Conservation (phyloP, 23 red algal genomes). For the Gracilaria gracilis region DNA sequence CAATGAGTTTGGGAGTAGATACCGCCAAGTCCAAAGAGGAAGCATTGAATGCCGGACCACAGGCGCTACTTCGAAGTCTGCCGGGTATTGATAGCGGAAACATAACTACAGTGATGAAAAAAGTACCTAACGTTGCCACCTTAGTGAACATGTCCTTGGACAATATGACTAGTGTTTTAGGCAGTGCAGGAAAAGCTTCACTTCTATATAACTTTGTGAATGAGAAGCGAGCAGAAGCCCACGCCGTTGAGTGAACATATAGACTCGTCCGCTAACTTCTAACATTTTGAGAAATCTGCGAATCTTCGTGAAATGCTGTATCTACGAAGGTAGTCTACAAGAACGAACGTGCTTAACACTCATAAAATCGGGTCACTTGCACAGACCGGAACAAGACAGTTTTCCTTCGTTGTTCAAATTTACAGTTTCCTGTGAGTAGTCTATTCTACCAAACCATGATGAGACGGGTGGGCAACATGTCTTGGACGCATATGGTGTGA, state of each 20-base stretch:
- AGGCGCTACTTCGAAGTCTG: conserved; percentile 66
- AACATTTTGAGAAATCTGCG: background rate
- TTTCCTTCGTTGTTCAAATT: conserved; percentile 3
- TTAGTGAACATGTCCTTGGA: conserved; percentile 56
- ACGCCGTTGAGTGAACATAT: background rate
- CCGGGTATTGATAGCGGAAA: conserved; percentile 77
- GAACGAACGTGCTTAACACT: background rate
- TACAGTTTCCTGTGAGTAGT: background rate
- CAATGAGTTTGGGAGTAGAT: conserved; percentile 61
- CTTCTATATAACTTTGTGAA: conserved; percentile 71
- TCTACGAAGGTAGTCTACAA: background rate
- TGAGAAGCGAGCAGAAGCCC: conserved; percentile 54
- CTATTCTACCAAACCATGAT: background rate
- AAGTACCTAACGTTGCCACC: conserved; percentile 59
- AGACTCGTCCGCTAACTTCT: background rate
- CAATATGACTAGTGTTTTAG: conserved; percentile 59
- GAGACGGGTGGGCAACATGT: background rate
- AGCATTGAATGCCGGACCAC: conserved; percentile 54
- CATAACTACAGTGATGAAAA: conserved; percentile 62
- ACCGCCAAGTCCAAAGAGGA: conserved; percentile 32
- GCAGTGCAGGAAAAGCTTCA: conserved; percentile 63
- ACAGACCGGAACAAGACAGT: background rate
- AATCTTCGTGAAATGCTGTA: too few relatives aligned
- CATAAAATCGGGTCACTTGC: background rate
- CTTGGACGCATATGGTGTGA: background rate